Base-by-base conservation (phyloP, 2,329 filamentous ascomycete genomes). In the Colletotrichum neosansevieriae region DNA sequence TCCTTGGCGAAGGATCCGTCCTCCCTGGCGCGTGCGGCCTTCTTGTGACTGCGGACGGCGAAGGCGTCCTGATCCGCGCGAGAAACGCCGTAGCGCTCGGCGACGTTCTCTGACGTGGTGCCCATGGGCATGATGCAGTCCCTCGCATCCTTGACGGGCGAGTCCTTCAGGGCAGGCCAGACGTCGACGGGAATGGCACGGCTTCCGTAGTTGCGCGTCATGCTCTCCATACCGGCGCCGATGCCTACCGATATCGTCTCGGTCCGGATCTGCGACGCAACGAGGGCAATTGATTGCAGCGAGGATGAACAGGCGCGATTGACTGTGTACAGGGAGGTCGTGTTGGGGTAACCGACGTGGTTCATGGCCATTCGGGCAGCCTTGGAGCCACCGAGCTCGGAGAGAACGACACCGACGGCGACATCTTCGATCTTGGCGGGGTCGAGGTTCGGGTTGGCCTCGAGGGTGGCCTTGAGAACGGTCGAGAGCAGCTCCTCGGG, bases 111-210 rank as follows among this genome's bases (percentile, higher is more conserved):
- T 5, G 89, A 91, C 12, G 94, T 98, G 67, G 95, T 80, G 0
- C 94, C 94, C 94, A 98, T 98, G 73, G 91, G 89, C 94, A 97
- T 97, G 77, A 98, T 89, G 78, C 94, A 97, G 77, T 97, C 94
- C 47, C 87, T 83, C 3, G 92, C 92, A 71, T 97, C 90, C 75
- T 91, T 85, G 10, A 87, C 85, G 1, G 81, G 79, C 3, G 86
- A 89, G 1, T 91, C 86, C 73, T 83, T 88, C 69, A 97, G 81
- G 58, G 87, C 89, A 0, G 91, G 89, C 93, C 94, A 97, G 11
- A 94, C 80, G 71, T 94, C 88, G 0, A 89, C 90, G 0, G 94
- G 94, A 49, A 98, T 96, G n/a, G 94, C 94, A 65, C 89, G 84
- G 29, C 84, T 89, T 58, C 91, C 94, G 80, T 98, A 98, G 81